Percentiles rank a stretch among this genome's conserved stretches.
These are phyloP conservation scores for Selaginella tamariscina DNA, from an alignment of 75 land plant genomes.

Conservation along the genomic window DNA sequence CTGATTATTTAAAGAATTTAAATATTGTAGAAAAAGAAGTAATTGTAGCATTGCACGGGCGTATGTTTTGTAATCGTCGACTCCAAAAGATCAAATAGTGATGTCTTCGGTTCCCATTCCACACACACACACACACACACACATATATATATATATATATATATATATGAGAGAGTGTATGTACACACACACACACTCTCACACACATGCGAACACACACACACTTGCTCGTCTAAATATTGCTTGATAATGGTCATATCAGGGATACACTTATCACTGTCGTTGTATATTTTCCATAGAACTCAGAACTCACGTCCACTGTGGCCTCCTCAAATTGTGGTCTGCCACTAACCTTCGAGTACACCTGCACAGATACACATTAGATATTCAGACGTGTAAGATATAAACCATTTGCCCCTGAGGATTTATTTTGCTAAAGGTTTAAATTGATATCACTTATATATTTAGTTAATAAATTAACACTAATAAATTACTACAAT, in stretches of 20 bases:
- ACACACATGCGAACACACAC: too few species aligned
- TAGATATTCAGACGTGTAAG: too few species aligned
- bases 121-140: slow-evolving; percentile 2
- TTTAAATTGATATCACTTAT: too few species aligned
- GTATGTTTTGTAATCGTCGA: slow-evolving; percentile 80
- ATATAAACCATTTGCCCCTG: too few species aligned
- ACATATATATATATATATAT: too few species aligned
- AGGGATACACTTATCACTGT: slow-evolving; percentile 94
- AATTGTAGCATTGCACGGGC: slow-evolving; percentile 35
- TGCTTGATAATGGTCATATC: slow-evolving; percentile 93
- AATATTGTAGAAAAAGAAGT: too few species aligned
- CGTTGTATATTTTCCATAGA: slow-evolving; percentile 98
- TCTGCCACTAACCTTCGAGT: slow-evolving; percentile 74
- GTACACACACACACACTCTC: not conserved
- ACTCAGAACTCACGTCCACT: slow-evolving; percentile 84
- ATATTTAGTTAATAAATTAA: too few species aligned
- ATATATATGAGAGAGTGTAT: too few species aligned
- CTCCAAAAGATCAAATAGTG: slow-evolving; percentile 74
- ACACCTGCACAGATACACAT: too few species aligned
- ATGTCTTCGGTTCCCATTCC: slow-evolving; percentile 95
- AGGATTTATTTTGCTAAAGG: too few species aligned
- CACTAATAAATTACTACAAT: too few species aligned
- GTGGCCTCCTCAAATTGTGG: slow-evolving; percentile 58
- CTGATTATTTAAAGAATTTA: too few species aligned
- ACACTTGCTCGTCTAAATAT: slow-evolving; percentile 54